These are phyloP conservation scores for Telopea speciosissima DNA, from an alignment of 177 flowering plant species.

Conservation along the genomic window DNA sequence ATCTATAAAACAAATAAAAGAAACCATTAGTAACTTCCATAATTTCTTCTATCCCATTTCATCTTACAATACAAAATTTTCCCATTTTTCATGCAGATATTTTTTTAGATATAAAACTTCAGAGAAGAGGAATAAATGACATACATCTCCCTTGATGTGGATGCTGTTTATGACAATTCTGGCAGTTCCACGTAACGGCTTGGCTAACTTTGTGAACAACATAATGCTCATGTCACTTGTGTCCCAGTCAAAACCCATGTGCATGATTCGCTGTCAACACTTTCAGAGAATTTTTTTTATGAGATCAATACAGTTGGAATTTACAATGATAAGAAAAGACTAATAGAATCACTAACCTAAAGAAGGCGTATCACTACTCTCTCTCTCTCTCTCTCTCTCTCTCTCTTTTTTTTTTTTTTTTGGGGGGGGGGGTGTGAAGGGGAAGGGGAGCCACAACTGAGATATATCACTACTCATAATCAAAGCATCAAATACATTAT, in stretches of 20 bases:
- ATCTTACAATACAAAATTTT: no score
- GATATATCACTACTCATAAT: no score
- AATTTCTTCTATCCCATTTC: no score
- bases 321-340: neutral
- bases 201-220: constrained; percentile 78
- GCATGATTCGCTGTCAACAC: constrained; percentile 56
- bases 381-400: no score
- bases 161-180: constrained; percentile 82
- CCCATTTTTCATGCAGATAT: neutral
- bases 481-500: no score
- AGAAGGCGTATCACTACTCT: neutral
- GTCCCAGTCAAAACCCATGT: constrained; percentile 84
- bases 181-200: constrained; percentile 81
- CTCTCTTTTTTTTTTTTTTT: no score
- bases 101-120: neutral
- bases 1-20: no score
- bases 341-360: no score
- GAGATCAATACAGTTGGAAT: neutral
- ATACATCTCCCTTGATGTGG: constrained; percentile 93
- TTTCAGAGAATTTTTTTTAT: neutral
- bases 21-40: no score
- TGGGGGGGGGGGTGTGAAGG: no score
- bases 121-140: constrained; percentile 20
- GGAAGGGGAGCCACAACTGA: no score
- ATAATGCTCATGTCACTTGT: constrained; percentile 67